Evolutionary conservation across 2,329 filamentous ascomycete species (phyloP).

Genomic region (Alternaria sp.): DNA sequence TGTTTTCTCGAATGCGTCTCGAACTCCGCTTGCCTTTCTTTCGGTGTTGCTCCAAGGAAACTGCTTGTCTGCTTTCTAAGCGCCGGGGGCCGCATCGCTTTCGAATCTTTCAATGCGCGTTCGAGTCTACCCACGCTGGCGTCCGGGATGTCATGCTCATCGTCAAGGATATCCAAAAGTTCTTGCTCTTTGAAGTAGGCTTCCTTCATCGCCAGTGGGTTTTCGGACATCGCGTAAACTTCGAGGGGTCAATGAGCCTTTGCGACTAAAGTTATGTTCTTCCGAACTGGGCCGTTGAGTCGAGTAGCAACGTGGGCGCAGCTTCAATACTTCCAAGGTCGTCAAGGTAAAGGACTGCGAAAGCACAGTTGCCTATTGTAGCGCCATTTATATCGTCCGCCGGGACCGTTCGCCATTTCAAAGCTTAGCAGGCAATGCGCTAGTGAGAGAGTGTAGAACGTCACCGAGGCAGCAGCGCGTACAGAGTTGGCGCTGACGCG

Average conservation of each 20-base stretch:
- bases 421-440: background rate
- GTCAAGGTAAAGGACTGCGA: background rate
- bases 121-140: constrained; percentile 20
- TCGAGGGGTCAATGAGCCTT: background rate
- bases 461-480: constrained; percentile 24
- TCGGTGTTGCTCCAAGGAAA: constrained; percentile 42
- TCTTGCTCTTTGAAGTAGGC: constrained; percentile 40
- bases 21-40: constrained; percentile 36
- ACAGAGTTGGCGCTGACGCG: constrained; percentile 21
- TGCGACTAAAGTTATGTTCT: background rate
- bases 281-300: background rate
- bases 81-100: constrained; percentile 25
- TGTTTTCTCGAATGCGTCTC: constrained; percentile 27
- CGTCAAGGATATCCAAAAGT: constrained; percentile 37
- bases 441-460: constrained; percentile 8
- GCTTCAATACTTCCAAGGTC: background rate
- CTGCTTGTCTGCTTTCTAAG: constrained; percentile 27
- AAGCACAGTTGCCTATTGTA: background rate
- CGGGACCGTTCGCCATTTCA: background rate
- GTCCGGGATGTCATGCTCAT: constrained; percentile 29
- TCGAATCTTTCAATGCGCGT: constrained; percentile 30
- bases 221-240: no score
- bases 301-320: background rate
- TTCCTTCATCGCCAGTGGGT: no score
- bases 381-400: constrained; percentile 9